A percentile compares a stretch with the other conserved stretches of the same genome.
Evolutionary conservation across 1,284 basidiomycete species (phyloP).

Genomic region (Neonothopanus nambi): DNA sequence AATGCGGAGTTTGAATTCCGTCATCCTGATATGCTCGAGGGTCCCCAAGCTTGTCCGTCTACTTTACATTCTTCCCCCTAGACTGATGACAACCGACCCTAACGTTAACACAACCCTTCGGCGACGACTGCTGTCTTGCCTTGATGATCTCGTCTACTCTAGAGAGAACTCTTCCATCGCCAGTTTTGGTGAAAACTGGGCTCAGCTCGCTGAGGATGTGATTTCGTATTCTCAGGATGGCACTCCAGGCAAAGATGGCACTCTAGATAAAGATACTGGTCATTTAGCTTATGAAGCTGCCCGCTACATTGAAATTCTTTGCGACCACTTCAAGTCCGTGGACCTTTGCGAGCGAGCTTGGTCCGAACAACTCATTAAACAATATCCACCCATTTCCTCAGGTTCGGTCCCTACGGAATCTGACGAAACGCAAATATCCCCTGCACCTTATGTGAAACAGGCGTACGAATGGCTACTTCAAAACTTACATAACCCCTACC

Average conservation of each 20-base stretch:
- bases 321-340: conserved; percentile 5
- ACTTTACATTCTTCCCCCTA: background rate
- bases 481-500: conserved; percentile 54
- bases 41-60: background rate
- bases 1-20: conserved; percentile 11
- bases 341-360: background rate
- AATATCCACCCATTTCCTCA: too few species aligned
- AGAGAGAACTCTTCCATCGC: background rate
- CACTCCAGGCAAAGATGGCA: background rate
- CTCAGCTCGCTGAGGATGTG: background rate
- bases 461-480: conserved; percentile 45
- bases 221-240: background rate
- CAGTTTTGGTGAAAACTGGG: background rate
- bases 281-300: conserved; percentile 10
- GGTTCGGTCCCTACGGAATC: background rate
- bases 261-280: background rate
- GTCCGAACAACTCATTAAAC: too few species aligned
- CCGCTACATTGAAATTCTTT: conserved; percentile 8
- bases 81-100: background rate
- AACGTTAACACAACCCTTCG: background rate
- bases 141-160: background rate
- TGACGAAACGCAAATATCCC: conserved; percentile 1
- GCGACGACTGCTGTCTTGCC: background rate
- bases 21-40: background rate
- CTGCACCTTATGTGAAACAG: conserved; percentile 31